Conservation (phyloP, 1,139 yeast genomes). For the Blastobotrys illinoisensis region DNA sequence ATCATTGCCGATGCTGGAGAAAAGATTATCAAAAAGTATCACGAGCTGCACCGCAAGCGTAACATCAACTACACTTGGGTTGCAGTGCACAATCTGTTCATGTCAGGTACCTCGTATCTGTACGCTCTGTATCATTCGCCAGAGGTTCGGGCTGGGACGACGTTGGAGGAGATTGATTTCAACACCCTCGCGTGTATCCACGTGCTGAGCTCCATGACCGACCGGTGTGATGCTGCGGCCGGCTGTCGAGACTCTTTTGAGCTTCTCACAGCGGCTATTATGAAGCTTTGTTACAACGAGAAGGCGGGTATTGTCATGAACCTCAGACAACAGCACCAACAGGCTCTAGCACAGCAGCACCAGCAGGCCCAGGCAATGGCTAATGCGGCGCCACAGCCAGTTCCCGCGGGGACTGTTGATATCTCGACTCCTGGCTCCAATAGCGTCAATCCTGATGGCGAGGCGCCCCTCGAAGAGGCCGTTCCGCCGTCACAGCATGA, state of each 20-base stretch:
- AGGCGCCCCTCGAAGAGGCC: neutral
- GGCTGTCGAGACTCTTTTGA: conserved; percentile 69
- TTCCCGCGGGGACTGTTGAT: conserved; percentile 3
- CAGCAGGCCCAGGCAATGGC: conserved; percentile 4
- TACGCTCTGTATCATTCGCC: conserved; percentile 68
- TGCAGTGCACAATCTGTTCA: conserved; percentile 79
- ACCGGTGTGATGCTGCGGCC: conserved; percentile 72
- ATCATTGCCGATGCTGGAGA: conserved; percentile 61
- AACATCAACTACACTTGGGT: conserved; percentile 88
- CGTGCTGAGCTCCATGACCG: conserved; percentile 57
- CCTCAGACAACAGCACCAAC: neutral
- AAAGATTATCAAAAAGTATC: conserved; percentile 60
- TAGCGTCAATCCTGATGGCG: conserved; percentile 3
- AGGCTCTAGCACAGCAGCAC: conserved; percentile 3
- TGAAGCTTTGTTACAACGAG: conserved; percentile 50
- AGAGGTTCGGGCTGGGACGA: conserved; percentile 44
- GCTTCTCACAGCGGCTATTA: conserved; percentile 64
- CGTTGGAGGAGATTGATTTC: conserved; percentile 49
- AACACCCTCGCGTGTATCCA: conserved; percentile 53
- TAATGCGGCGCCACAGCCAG: neutral
- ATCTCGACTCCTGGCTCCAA: conserved; percentile 5
- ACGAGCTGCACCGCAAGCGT: conserved; percentile 48
- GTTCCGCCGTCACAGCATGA: conserved; percentile 5
- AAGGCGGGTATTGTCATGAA: conserved; percentile 19
- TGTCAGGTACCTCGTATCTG: conserved; percentile 82